Conservation (phyloP, 768 basidiomycete species). For the Boletus speciosus region DNA sequence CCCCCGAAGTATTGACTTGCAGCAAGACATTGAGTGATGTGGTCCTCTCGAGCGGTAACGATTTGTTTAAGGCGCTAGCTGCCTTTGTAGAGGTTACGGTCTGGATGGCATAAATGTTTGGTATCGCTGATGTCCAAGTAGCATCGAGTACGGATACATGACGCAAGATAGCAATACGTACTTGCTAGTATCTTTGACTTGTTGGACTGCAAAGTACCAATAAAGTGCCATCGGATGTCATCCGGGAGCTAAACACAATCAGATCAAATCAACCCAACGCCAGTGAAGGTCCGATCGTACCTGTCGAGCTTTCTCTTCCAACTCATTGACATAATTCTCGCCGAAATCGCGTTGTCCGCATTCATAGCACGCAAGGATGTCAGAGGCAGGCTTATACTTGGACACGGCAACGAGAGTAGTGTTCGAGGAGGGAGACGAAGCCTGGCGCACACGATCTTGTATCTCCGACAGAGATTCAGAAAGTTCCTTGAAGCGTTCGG, state of each 20-base stretch:
- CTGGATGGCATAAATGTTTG: slow-evolving; percentile 85
- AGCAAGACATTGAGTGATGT: slow-evolving; percentile 75
- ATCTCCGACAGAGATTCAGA: slow-evolving; percentile 52
- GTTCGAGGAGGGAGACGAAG: slow-evolving; percentile 26
- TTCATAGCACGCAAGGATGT: slow-evolving; percentile 80
- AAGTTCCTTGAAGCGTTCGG: slow-evolving; percentile 53
- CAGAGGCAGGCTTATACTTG: slow-evolving; percentile 86
- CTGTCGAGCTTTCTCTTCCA: slow-evolving; percentile 78
- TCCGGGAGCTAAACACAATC: slow-evolving; percentile 60
- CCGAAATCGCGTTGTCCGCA: slow-evolving; percentile 89
- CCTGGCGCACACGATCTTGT: slow-evolving; percentile 42
- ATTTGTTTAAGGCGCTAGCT: slow-evolving; percentile 75
- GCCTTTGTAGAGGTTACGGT: slow-evolving; percentile 80
- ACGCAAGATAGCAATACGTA: slow-evolving; percentile 32
- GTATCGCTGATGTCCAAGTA: slow-evolving; percentile 54
- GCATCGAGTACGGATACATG: slow-evolving; percentile 2
- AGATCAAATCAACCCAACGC: slow-evolving; percentile 4
- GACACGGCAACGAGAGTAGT: slow-evolving; percentile 82
- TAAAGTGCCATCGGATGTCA: slow-evolving; percentile 96
- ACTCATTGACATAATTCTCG: slow-evolving; percentile 95
- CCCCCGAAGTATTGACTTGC: slow-evolving; percentile 96
- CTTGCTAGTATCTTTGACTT: slow-evolving; percentile 88
- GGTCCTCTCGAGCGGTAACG: slow-evolving; percentile 53
- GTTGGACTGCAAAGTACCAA: slow-evolving; percentile 90
- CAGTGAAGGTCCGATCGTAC: slow-evolving; percentile 37